Evolutionary conservation across 306 rosid genomes (phyloP).

Genomic region (Citrullus colocynthis): DNA sequence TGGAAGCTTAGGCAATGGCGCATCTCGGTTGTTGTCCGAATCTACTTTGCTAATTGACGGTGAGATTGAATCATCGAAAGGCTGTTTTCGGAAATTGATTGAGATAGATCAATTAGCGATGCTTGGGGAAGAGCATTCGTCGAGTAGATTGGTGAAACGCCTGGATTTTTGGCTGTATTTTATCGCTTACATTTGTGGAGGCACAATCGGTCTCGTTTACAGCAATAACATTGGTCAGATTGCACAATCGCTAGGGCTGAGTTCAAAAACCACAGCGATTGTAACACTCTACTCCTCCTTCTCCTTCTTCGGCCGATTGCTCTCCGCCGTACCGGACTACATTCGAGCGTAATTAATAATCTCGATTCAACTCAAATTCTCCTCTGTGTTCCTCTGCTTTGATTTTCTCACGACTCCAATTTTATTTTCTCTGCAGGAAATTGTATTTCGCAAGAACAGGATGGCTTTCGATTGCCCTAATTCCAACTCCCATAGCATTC

Average conservation of each 20-base stretch:
- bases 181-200: conserved; percentile 79
- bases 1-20: conserved; percentile 11
- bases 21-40: not conserved
- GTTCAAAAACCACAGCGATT: conserved; percentile 41
- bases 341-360: conserved; percentile 44
- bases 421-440: conserved; percentile 35
- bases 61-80: not conserved
- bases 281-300: conserved; percentile 77
- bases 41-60: not conserved
- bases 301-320: conserved; percentile 94
- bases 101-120: conserved; percentile 45
- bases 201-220: conserved; percentile 90
- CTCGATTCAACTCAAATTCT: not conserved
- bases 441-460: conserved; percentile 92
- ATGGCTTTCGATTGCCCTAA: conserved; percentile 66
- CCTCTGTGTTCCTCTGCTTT: not conserved
- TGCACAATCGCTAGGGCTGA: conserved; percentile 64
- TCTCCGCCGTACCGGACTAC: conserved; percentile 87
- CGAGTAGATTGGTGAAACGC: conserved; percentile 34
- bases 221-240: conserved; percentile 96
- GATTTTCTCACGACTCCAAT: not conserved
- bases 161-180: conserved; percentile 88
- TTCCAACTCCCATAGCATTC: conserved; percentile 87
- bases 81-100: conserved; percentile 31
- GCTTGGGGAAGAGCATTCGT: conserved; percentile 81